These are phyloP conservation scores for Acacia pycnantha DNA, from an alignment of 331 rosid species.

Conservation along the genomic window DNA sequence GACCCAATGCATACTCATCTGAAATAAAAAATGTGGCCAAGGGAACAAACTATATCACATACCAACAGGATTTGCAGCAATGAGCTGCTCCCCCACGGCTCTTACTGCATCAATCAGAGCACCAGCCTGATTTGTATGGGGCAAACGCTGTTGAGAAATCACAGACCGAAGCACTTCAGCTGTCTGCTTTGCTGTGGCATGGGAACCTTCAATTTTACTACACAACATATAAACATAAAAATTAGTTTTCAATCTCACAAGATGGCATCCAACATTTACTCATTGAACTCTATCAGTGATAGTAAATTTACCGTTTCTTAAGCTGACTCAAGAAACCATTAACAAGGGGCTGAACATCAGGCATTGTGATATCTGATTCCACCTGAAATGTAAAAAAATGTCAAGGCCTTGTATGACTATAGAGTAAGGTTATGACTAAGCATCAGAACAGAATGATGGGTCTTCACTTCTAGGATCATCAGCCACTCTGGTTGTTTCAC, in stretches of 20 bases:
- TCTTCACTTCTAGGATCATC: neutral
- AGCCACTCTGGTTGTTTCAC: neutral
- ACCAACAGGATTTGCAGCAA: conserved; percentile 94
- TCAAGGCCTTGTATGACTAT: neutral
- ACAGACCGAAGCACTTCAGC: conserved; percentile 86
- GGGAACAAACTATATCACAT: conserved; percentile 21
- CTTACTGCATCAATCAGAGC: conserved; percentile 82
- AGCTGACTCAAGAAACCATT: conserved; percentile 77
- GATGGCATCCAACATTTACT: neutral
- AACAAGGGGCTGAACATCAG: conserved; percentile 76
- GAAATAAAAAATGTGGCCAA: neutral
- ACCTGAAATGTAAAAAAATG: conserved; percentile 17
- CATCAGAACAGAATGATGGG: neutral
- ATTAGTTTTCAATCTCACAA: conserved; percentile 10
- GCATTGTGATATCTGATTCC: conserved; percentile 52
- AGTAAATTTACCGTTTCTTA: conserved; percentile 60
- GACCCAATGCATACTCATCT: neutral
- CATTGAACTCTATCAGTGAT: conserved; percentile 12
- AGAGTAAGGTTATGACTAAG: neutral
- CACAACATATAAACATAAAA: conserved; percentile 5
- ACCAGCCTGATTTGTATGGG: conserved; percentile 77
- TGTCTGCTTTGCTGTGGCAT: conserved; percentile 75
- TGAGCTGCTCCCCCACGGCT: conserved; percentile 86
- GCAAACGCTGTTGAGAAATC: conserved; percentile 79
- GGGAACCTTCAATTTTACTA: conserved; percentile 97